Base-by-base conservation (phyloP, 805 yeast species). In the Candida orba region DNA sequence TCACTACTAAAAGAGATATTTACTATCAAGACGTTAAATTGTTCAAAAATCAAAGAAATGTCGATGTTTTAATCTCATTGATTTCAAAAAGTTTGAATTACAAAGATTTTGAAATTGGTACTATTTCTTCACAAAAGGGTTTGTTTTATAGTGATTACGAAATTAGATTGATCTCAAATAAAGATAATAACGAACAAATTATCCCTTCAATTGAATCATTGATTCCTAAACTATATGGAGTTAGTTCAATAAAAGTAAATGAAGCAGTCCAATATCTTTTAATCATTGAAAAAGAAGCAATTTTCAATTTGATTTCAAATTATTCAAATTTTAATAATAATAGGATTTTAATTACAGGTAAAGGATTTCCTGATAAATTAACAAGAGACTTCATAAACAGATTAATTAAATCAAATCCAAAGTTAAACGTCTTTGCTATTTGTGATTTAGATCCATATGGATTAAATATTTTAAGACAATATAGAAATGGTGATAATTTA, bases 361-460 rank as follows among this genome's bases (percentile, higher is more conserved):
- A 80, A 53, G 91, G 91, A 0, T 81, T 70, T 50, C 87, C 90
- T 0, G 90, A 84, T 58, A 55, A 64, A 17, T 53, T 77, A 14
- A 79, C 88, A 0, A 66, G 68, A 42, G 44, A 49, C 12, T 78
- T 81, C 50, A 52, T 77, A 1, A 44, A 57, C 4, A 47, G 43
- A 38, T 43, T 75, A 25, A 37, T 58, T 12, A 23, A 41, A 35
- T 27, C 23, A 6, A 33, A 59, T n/a, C 58, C 61, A 2, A 34
- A 44, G 1, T 50, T 65, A 1, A 66, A 67, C 5, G 63, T 78
- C 14, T 51, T 62, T 15, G 76, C 78, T 1, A 63, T 73, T 47
- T 75, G 78, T 23, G 91, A 84, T 59, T 71, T 81, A 24, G 91
- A 84, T 55, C 76, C 84, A 3, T 74, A 79, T 59, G 91, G 90